These are phyloP conservation scores for Terana coerulea DNA, from an alignment of 768 basidiomycete genomes.

Conservation along the genomic window DNA sequence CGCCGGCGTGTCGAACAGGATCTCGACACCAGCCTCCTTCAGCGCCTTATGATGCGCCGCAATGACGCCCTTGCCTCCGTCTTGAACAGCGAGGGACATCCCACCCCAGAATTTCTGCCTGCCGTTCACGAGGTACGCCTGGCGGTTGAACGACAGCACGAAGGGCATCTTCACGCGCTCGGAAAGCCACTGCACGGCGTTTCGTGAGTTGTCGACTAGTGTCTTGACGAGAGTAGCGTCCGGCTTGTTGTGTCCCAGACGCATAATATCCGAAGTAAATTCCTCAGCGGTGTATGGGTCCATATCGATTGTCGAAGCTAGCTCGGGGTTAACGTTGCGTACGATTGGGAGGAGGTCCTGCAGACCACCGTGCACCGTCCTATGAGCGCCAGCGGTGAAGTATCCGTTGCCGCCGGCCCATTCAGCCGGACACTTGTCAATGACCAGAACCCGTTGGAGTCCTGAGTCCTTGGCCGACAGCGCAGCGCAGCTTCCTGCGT, in stretches of 20 bases:
- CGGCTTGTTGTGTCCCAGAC: conserved; percentile 48
- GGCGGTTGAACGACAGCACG: conserved; percentile 56
- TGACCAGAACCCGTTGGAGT: conserved; percentile 54
- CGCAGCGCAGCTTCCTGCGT: conserved; percentile 66
- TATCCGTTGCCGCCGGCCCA: conserved; percentile 73
- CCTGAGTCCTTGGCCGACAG: conserved; percentile 57
- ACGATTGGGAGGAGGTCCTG: conserved; percentile 55
- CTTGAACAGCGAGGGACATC: conserved; percentile 55
- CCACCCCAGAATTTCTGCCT: conserved; percentile 71
- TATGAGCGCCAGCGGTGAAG: conserved; percentile 68
- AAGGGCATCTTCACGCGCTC: conserved; percentile 49
- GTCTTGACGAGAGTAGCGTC: conserved; percentile 46
- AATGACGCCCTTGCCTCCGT: conserved; percentile 68
- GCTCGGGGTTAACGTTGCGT: conserved; percentile 39
- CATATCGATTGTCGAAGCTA: conserved; percentile 48
- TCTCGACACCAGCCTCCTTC: conserved; percentile 44
- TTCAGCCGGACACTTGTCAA: conserved; percentile 60
- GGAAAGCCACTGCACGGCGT: conserved; percentile 55
- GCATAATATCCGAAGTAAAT: conserved; percentile 57
- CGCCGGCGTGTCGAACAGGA: conserved; percentile 56
- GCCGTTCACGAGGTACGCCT: conserved; percentile 63
- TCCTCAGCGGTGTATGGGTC: conserved; percentile 52
- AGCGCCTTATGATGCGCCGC: conserved; percentile 49
- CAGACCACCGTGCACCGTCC: conserved; percentile 61
- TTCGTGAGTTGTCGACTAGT: conserved; percentile 53